A percentile compares a stretch with the other conserved stretches of the same genome.
Conservation (phyloP, 345 rosid species). For the Combretum micranthum region DNA sequence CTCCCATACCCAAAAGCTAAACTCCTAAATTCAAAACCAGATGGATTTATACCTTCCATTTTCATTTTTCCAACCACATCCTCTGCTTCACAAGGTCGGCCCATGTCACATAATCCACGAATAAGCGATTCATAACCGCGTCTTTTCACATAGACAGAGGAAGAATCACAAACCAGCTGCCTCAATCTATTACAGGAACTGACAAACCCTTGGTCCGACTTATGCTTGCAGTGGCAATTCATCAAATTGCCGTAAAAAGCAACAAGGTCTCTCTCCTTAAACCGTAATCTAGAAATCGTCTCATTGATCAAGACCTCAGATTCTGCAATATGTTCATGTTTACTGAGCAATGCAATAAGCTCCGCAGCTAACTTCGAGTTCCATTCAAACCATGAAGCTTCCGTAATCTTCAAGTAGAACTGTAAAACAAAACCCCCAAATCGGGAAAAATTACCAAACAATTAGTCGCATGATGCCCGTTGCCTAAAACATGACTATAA, state of each 20-base stretch:
- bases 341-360: constrained; percentile 51
- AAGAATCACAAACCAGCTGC: constrained; percentile 30
- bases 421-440: constrained; percentile 11
- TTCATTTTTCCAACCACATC: constrained; percentile 42
- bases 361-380: constrained; percentile 70
- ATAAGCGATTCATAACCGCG: constrained; percentile 60
- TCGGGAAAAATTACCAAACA: not conserved
- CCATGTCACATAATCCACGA: constrained; percentile 60
- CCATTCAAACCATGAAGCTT: constrained; percentile 82
- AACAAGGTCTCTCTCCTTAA: constrained; percentile 49
- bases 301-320: constrained; percentile 39
- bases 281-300: constrained; percentile 32
- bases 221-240: constrained; percentile 42
- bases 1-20: constrained; percentile 60
- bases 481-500: not conserved
- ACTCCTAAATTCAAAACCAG: constrained; percentile 44
- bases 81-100: constrained; percentile 53
- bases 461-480: not conserved
- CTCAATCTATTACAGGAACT: constrained; percentile 27
- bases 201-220: constrained; percentile 39
- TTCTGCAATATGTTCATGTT: constrained; percentile 38
- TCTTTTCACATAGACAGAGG: constrained; percentile 53
- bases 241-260: constrained; percentile 47
- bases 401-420: constrained; percentile 52
- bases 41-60: constrained; percentile 29